Percentiles rank a stretch among this genome's conserved stretches.
Conservation (phyloP, 495 filamentous ascomycete species). For the Penicillium manginii region DNA sequence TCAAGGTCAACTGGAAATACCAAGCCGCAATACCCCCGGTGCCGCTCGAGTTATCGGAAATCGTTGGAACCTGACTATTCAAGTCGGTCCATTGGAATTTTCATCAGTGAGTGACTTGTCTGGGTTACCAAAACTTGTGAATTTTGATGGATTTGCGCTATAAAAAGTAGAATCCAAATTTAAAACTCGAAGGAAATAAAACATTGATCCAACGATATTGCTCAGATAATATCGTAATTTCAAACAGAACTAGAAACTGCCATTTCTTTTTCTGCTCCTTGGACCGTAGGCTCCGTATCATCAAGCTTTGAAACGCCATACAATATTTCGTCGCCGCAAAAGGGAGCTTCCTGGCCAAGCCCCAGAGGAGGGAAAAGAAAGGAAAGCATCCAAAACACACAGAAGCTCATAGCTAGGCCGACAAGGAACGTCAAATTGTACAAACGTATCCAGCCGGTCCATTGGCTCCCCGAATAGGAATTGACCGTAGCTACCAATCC, state of each 20-base stretch:
- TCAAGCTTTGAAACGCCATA: background rate
- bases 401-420: conserved; percentile 43
- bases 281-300: background rate
- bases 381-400: conserved; percentile 32
- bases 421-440: conserved; percentile 46
- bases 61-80: no score
- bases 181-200: no score
- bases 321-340: background rate
- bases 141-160: no score
- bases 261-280: background rate
- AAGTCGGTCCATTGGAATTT: no score
- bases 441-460: conserved; percentile 24
- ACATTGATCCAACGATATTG: no score
- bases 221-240: background rate
- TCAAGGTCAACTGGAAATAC: no score
- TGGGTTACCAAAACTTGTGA: no score
- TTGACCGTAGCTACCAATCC: conserved; percentile 32
- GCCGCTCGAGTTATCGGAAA: no score
- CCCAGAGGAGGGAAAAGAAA: conserved; percentile 38
- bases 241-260: background rate
- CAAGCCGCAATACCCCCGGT: no score
- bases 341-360: conserved; percentile 1
- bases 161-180: no score
- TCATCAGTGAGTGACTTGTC: no score
- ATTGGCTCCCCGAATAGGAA: conserved; percentile 7